Evolutionary conservation across 169 alveolate species (phyloP), one percentile per base, ranked within the genome.

Genomic region (Plasmodium malariae): DNA sequence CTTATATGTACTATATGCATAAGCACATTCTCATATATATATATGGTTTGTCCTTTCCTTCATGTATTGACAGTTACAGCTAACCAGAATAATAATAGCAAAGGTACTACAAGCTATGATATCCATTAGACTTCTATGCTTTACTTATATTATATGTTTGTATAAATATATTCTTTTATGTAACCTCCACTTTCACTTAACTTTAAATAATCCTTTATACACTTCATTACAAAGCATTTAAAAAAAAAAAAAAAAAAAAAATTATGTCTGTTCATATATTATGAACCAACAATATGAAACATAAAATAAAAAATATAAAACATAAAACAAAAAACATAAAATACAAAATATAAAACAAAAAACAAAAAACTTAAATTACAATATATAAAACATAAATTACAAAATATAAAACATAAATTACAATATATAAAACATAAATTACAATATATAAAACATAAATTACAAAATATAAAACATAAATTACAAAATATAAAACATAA

Each of bases 51-150:
- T 62, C 19, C 4, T 34, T 43, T 45, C 37, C 26, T 24, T 40
- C 57, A 34, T 28, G 14, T 7, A 45, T 32, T 67, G 45, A 24
- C 28, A 48, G 24, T 0, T 51, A 37, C 26, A 80, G 30, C 90
- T 59, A 37, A 80, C 90, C 83, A 80, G 30, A 63, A 80, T 67
- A 65, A 80, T 65, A 65, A 43, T 43, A 40, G 36, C 34, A 26
- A 80, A 67, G n/a, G 36, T 80, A 69, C 60, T 30, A 17, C 60
- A 48, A 54, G 80, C 65, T 12, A 37, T 40, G 63, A 80, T 65
- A 80, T 80, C 90, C 90, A 80, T 80, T 70, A 80, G 32, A 80
- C 9, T 36, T 43, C 65, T 80, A 69, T 63, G 37, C 63, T 57
- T 67, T 62, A n/a, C n/a, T n/a, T n/a, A n/a, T n/a, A n/a, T n/a